Evolutionary conservation across 2,329 filamentous ascomycete genomes (phyloP), one percentile per base, ranked within the genome.

Genomic region (Nectriaceae sp.): DNA sequence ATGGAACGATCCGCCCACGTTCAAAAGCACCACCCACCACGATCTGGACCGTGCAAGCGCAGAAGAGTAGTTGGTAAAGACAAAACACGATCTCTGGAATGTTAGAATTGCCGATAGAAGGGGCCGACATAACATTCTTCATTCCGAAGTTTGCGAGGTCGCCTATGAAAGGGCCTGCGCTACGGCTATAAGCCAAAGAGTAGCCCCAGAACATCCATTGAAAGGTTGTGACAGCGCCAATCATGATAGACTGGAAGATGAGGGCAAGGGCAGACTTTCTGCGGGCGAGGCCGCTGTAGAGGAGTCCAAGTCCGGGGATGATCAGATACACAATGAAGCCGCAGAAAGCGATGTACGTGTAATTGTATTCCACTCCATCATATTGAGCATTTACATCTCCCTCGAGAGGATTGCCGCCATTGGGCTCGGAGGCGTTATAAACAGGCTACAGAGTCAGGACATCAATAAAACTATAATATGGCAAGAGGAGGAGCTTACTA

Each of bases 201-300:
- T 73, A 70, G n/a, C 72, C 73, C 55, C 74, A 76, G 4, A 75
- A 62, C 71, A 72, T 75, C 63, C 71, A 75, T 53, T 75, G 73
- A 26, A 75, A 69, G 8, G 71, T 72, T 31, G 65, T 67, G 11
- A 70, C 71, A 44, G 65, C 71, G 3, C 71, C 69, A 40, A 72
- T 74, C 57, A 75, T 71, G 16, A 76, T 68, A 0, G 72, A 75
- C 53, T 75, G 71, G 52, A 75, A 70, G 5, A 76, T 65, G 67
- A 75, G 72, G 1, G 73, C 74, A 42, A 76, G 46, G 6, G 67
- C 65, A 1, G 67, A 61, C 54, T 68, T 70, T 35, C 65, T 57
- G 4, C 67, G 64, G 31, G 66, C 65, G 55, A 70, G 65, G n/a
- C 68, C 68, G 33, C 67, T 67, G 48, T 70, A 70, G 15, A 70